Evolutionary conservation across 164 flowering plant species (phyloP).

Genomic region (Magnolia officinalis): DNA sequence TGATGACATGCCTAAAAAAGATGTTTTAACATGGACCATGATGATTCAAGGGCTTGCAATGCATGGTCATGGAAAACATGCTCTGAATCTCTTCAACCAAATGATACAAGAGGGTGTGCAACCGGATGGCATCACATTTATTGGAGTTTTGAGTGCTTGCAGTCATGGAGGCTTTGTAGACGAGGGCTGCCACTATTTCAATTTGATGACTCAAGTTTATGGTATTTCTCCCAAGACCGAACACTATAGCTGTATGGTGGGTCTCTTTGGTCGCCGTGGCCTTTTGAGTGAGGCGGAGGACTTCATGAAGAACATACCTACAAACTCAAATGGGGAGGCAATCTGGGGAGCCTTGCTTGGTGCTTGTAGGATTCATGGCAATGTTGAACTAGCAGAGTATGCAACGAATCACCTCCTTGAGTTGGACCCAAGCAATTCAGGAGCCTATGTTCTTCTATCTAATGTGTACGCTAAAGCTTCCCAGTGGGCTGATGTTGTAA

Average conservation of each 20-base stretch:
- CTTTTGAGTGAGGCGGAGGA: slow-evolving; percentile 52
- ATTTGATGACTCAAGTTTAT: slow-evolving; percentile 47
- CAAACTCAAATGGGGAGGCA: slow-evolving; percentile 34
- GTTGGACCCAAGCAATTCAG: slow-evolving; percentile 15
- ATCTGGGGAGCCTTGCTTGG: slow-evolving; percentile 75
- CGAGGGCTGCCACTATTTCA: slow-evolving; percentile 51
- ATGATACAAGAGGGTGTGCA: slow-evolving; percentile 40
- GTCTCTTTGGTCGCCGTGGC: slow-evolving; percentile 75
- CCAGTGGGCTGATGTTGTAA: slow-evolving; percentile 10
- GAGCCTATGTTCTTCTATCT: slow-evolving; percentile 20
- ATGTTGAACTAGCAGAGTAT: slow-evolving; percentile 44
- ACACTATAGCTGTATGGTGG: slow-evolving; percentile 75
- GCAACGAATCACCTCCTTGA: slow-evolving; percentile 10
- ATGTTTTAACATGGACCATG: slow-evolving; percentile 67
- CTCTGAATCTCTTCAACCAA: slow-evolving; percentile 49
- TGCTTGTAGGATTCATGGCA: slow-evolving; percentile 65
- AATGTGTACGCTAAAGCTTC: slow-evolving; percentile 18
- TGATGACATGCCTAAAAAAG: slow-evolving; percentile 35
- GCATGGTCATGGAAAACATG: slow-evolving; percentile 54
- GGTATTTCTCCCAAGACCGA: slow-evolving; percentile 56
- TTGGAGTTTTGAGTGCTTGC: slow-evolving; percentile 79
- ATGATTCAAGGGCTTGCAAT: slow-evolving; percentile 63
- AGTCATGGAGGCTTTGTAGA: slow-evolving; percentile 73
- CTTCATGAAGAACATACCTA: slow-evolving; percentile 36
- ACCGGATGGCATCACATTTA: slow-evolving; percentile 71